phyloP scores from a whole-genome alignment of 495 filamentous ascomycete genomes.

The Podospora bellae-mahoneyi region DNA sequence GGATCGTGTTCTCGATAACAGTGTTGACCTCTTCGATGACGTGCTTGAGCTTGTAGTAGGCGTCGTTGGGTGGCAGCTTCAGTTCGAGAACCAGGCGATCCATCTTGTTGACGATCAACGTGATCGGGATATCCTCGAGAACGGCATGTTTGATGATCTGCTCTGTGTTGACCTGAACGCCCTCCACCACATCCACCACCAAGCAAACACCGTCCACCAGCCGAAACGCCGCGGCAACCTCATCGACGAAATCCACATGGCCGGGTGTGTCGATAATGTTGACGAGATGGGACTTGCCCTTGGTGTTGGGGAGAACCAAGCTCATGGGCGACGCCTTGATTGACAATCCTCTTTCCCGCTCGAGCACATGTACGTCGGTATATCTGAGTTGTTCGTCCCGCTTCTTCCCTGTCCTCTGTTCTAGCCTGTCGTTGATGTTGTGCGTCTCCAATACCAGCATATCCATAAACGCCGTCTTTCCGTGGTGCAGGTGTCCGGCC shows the following conservation, averaged over 20 bases:
- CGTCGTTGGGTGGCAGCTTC: constrained; percentile 90
- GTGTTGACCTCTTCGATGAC: constrained; percentile 98
- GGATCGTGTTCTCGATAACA: constrained; percentile 81
- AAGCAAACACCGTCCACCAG: constrained; percentile 89
- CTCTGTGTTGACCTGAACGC: constrained; percentile 93
- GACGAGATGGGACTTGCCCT: constrained; percentile 92
- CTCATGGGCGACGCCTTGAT: constrained; percentile 95
- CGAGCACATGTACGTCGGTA: constrained; percentile 85
- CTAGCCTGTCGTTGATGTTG: constrained; percentile 69
- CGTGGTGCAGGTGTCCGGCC: constrained; percentile 91
- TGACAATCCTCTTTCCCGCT: constrained; percentile 86
- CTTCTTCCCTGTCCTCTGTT: constrained; percentile 75
- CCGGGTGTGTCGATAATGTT: constrained; percentile 96
- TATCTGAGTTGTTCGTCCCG: constrained; percentile 90
- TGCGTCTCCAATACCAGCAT: constrained; percentile 97
- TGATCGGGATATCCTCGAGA: constrained; percentile 82
- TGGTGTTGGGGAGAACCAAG: constrained; percentile 78
- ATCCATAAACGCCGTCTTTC: constrained; percentile 97
- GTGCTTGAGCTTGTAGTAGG: constrained; percentile 98
- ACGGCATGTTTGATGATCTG: constrained; percentile 95
- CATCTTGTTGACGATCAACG: constrained; percentile 93
- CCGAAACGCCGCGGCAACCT: constrained; percentile 83
- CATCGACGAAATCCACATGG: constrained; percentile 97
- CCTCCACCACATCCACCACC: constrained; percentile 96
- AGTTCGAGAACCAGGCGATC: constrained; percentile 92